Evolutionary conservation across 306 rosid species (phyloP).

Genomic region (Cyclanthera cordifolia): DNA sequence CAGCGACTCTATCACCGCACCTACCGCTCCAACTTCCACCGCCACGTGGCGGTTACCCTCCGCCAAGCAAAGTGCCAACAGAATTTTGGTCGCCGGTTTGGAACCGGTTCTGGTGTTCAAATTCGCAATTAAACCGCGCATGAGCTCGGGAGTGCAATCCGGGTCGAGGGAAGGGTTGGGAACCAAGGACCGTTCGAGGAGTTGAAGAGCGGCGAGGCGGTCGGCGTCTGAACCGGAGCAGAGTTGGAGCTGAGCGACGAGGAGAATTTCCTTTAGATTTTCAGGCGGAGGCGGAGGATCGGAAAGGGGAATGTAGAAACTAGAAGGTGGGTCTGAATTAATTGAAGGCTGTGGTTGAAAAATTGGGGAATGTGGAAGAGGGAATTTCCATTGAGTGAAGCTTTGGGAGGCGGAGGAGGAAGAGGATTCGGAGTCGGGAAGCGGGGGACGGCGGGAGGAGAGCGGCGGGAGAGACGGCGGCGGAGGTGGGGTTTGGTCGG

Average conservation of each 20-base stretch:
- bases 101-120: conserved; percentile 29
- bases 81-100: conserved; percentile 46
- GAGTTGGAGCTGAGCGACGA: conserved; percentile 56
- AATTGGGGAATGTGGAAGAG: conserved; percentile 38
- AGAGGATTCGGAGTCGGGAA: conserved; percentile 44
- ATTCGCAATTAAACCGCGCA: conserved; percentile 41
- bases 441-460: conserved; percentile 6
- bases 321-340: conserved; percentile 12
- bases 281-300: conserved; percentile 20
- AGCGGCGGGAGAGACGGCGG: conserved; percentile 12
- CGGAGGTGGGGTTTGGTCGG: too few relatives aligned
- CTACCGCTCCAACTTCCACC: conserved; percentile 65
- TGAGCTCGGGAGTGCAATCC: conserved; percentile 57
- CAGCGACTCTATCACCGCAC: conserved; percentile 53
- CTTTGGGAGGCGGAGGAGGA: conserved; percentile 81
- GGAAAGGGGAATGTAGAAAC: conserved; percentile 1
- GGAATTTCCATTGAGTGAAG: conserved; percentile 88
- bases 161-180: conserved; percentile 68
- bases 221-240: conserved; percentile 39
- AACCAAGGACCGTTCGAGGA: conserved; percentile 64
- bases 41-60: conserved; percentile 68
- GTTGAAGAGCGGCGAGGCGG: conserved; percentile 47
- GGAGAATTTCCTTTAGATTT: conserved; percentile 60
- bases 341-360: conserved; percentile 5
- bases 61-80: conserved; percentile 71